Evolutionary conservation across 306 rosid genomes (phyloP).

Genomic region (Astragalus membranaceus): DNA sequence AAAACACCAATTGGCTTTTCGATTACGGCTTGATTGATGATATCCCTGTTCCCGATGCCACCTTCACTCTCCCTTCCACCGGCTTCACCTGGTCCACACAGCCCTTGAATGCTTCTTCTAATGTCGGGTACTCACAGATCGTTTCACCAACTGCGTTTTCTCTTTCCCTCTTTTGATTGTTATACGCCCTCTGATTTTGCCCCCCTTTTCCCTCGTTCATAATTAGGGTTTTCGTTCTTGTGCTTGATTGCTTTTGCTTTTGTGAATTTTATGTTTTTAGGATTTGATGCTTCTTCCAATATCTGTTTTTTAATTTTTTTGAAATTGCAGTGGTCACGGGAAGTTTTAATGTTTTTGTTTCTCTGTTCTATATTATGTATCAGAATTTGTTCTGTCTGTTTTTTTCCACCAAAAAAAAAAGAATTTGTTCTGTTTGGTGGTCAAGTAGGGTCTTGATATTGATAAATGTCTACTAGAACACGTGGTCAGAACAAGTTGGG

Average conservation of each 20-base stretch:
- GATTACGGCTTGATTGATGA: constrained; percentile 79
- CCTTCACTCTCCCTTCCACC: constrained; percentile 43
- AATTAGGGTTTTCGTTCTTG: constrained; percentile 12
- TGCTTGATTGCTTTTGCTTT: background rate
- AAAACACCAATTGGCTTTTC: constrained; percentile 75
- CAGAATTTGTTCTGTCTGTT: background rate
- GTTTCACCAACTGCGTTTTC: background rate
- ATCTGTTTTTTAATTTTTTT: background rate
- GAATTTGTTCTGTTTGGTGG: background rate
- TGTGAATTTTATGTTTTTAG: background rate
- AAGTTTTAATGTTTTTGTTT: background rate
- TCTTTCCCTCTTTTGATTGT: background rate
- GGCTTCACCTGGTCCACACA: constrained; percentile 62
- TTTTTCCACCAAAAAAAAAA: too few species aligned
- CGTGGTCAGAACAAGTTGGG: background rate
- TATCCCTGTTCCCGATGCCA: constrained; percentile 49
- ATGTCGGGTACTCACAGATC: constrained; percentile 47
- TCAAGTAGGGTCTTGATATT: background rate
- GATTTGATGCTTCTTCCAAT: background rate
- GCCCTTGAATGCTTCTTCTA: constrained; percentile 40
- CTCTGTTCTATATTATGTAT: background rate
- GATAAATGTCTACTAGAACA: constrained; percentile 4
- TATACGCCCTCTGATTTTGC: background rate
- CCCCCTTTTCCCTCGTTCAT: background rate
- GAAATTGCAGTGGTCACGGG: background rate